Evolutionary conservation across 2,329 filamentous ascomycete genomes (phyloP).

Genomic region (Thermoascus crustaceus): DNA sequence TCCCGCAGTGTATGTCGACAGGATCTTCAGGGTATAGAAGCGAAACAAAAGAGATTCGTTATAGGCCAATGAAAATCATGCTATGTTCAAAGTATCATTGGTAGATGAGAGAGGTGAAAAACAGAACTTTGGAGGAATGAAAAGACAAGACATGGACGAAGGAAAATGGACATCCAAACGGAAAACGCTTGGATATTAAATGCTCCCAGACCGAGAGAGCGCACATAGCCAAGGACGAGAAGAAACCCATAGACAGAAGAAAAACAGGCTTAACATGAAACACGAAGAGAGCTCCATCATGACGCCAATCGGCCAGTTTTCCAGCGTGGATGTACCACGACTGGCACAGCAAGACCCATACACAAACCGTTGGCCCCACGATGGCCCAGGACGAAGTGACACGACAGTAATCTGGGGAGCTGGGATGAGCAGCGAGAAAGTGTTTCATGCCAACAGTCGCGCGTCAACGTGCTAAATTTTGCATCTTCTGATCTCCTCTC

Average conservation of each 20-base stretch:
- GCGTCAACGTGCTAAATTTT: slow-evolving; percentile 34
- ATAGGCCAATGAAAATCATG: slow-evolving; percentile 2
- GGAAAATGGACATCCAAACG: slow-evolving; percentile 13
- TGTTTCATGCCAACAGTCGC: slow-evolving; percentile 30
- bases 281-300: slow-evolving; percentile 28
- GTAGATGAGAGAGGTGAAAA: slow-evolving; percentile 8
- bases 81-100: slow-evolving; percentile 15
- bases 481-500: slow-evolving; percentile 18
- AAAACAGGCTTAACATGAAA: slow-evolving; percentile 31
- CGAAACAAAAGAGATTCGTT: slow-evolving; percentile 12
- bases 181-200: slow-evolving; percentile 34
- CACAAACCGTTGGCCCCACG: slow-evolving; percentile 15
- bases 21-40: slow-evolving; percentile 6
- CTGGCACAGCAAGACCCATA: slow-evolving; percentile 18
- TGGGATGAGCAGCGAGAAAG: slow-evolving; percentile 11
- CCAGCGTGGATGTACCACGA: slow-evolving; percentile 10
- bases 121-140: slow-evolving; percentile 5
- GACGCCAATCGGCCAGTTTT: slow-evolving; percentile 20
- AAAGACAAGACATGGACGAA: slow-evolving; percentile 4
- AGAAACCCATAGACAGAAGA: slow-evolving; percentile 16
- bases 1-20: slow-evolving; percentile 13
- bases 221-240: slow-evolving; percentile 15
- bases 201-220: slow-evolving; percentile 20
- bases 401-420: neutral
- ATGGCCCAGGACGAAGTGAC: slow-evolving; percentile 6